Evolutionary conservation across 2,329 filamentous ascomycete genomes (phyloP).

Genomic region (Exserohilum turcica): DNA sequence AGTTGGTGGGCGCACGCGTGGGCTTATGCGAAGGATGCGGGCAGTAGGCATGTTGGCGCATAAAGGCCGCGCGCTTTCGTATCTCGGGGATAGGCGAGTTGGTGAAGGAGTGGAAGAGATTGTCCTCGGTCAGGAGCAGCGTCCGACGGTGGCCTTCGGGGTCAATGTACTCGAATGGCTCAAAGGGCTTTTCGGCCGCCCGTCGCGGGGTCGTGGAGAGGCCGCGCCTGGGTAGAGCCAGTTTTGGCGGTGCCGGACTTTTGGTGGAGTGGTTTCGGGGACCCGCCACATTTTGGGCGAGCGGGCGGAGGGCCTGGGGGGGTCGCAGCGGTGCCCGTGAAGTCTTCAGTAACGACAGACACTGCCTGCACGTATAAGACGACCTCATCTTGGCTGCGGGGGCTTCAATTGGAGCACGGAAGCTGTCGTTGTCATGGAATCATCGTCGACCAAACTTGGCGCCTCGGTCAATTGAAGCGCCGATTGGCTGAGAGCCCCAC

Average conservation of each 20-base stretch:
- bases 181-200: conserved; percentile 37
- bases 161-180: conserved; percentile 45
- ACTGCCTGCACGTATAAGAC: conserved; percentile 50
- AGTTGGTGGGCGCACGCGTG: conserved; percentile 69
- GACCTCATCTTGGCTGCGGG: conserved; percentile 42
- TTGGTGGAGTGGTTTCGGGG: conserved; percentile 45
- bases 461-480: conserved; percentile 19
- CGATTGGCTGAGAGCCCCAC: conserved; percentile 8
- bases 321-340: conserved; percentile 36
- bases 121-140: conserved; percentile 67
- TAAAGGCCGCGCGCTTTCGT: conserved; percentile 83
- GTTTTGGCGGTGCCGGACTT: conserved; percentile 29
- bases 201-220: conserved; percentile 41
- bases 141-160: conserved; percentile 42
- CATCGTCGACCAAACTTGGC: conserved; percentile 21
- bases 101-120: conserved; percentile 92
- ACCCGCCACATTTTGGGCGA: conserved; percentile 30
- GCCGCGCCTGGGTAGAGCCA: conserved; percentile 32
- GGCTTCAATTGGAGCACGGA: conserved; percentile 14
- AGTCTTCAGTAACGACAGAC: conserved; percentile 42
- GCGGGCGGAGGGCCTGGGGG: conserved; percentile 27
- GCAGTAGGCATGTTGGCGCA: conserved; percentile 91
- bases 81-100: conserved; percentile 88
- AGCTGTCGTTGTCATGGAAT: conserved; percentile 17
- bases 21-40: conserved; percentile 86